Evolutionary conservation across 768 basidiomycete genomes (phyloP), one percentile per base, ranked within the genome.

Genomic region (Russula abietina): DNA sequence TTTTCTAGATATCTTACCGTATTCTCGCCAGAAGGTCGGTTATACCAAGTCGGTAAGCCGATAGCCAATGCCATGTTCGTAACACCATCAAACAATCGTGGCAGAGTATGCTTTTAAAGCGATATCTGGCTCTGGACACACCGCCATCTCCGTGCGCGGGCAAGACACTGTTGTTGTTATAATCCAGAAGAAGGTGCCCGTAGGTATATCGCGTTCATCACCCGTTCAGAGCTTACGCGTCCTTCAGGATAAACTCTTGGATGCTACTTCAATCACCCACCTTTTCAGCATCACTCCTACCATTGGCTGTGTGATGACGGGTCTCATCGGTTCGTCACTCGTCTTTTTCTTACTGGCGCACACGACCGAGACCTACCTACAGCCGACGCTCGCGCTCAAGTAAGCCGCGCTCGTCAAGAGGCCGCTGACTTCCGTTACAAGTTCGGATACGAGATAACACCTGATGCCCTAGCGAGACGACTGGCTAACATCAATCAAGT

Each of bases 21-120:
- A 68, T 97, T 97, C 80, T 97, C 93, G 2, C 94, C 94, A 2
- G 93, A 99, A 78, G 97, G 97, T 45, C 85, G 96, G 60, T 78
- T 99, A 62, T 99, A 98, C 73, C 97, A 99, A 94, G 96, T 98
- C 73, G 97, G 93, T 91, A 70, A 69, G 89, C 79, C 48, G 3
- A 14, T 33, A 2, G 38, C 28, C 26, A 1, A 22, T 12, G n/a
- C 28, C 14, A 1, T 38, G 33, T 5, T 19, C 30, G 28, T 24
- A 28, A 6, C 28, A 30, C 38, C 17, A 62, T 38, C 48, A 52
- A 53, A 61, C 38, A 32, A 17, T 32, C n/a, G 22, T 36, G 54
- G 9, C 55, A 98, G 95, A 98, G 78, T 98, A 98, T 81, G 96
- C 97, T 30, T 98, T 98, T 87, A 99, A 98, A 76, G 97, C 97